Percentiles rank a stretch among this genome's conserved stretches.
These are phyloP conservation scores for Pouteria glomerata DNA, from an alignment of 148 eudicot genomes.

Conservation along the genomic window DNA sequence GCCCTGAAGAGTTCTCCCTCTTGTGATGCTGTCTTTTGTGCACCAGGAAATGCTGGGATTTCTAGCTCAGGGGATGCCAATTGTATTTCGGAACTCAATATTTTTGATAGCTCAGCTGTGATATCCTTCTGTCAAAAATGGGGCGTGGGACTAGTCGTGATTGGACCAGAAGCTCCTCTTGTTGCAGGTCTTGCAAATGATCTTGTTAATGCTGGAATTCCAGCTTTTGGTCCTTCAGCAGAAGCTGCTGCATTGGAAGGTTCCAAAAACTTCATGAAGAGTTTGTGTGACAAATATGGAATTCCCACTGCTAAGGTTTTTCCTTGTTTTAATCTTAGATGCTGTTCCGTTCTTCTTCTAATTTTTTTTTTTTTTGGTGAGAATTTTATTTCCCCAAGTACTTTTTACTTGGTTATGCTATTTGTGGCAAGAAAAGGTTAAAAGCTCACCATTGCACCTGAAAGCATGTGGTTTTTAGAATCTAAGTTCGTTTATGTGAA, in stretches of 20 bases:
- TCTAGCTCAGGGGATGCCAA: conserved; percentile 77
- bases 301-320: conserved; percentile 95
- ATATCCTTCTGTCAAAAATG: conserved; percentile 59
- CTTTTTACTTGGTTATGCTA: too few species aligned
- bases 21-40: conserved; percentile 63
- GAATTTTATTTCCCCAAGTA: too few species aligned
- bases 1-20: conserved; percentile 75
- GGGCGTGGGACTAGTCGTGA: conserved; percentile 71
- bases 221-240: conserved; percentile 87
- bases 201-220: conserved; percentile 68
- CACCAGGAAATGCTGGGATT: conserved; percentile 94
- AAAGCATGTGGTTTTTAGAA: not conserved
- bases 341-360: not conserved
- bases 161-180: conserved; percentile 98
- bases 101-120: conserved; percentile 69
- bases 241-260: conserved; percentile 97
- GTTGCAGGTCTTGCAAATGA: conserved; percentile 95
- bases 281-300: conserved; percentile 77
- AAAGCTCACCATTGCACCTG: not conserved
- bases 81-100: conserved; percentile 60
- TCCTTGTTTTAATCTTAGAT: not conserved
- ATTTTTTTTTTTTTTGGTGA: not conserved
- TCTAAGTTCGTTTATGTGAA: not conserved
- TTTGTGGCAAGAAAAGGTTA: too few species aligned
- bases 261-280: conserved; percentile 93